Base-by-base conservation (phyloP, 1,284 basidiomycete species). In the Cutaneotrichosporon sp. region DNA sequence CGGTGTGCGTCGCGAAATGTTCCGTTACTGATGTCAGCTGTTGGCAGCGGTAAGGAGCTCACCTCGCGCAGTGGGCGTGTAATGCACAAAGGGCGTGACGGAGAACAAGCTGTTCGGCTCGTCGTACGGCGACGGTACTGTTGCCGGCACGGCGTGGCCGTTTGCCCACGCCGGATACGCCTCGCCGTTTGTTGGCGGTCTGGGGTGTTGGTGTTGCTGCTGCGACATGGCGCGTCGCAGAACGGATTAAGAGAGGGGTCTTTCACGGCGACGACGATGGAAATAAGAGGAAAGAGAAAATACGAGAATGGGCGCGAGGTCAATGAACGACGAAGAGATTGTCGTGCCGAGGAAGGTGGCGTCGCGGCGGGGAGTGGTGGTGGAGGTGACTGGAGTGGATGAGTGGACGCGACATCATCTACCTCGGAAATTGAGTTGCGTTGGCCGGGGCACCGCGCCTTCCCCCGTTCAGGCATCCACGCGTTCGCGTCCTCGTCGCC, bases 51-150 rank as follows among this genome's bases (percentile, higher is more conserved):
- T 35, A 38, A 30, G 49, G 26, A 14, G 36, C 74, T 59, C 45
- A 77, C 75, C 68, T 61, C 70, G 53, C 4, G 73, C 69, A 2
- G 65, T 69, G 3, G 75, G 75, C 1, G 69, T 68, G 54, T 76
- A 72, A 2, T 65, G 68, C 34, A 67, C 64, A 40, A 77, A 66
- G 4, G 75, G 74, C 49, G 72, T 73, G 12, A 70, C 58, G n/a
- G 64, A 56, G 23, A 75, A 58, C 30, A 76, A 46, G 36, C 59
- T 63, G 8, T 65, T 55, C 9, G 72, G 67, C 47, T 71, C 62
- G 37, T 62, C 56, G 51, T 65, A 67, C 9, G 57, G 46, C n/a
- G 38, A 37, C 9, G 46, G 46, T 3, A 48, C 26, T 30, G 26
- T 21, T 17, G 21, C 15, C 4, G 51, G 51, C 34, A 41, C 17